A percentile compares a stretch with the other conserved stretches of the same genome.
Conservation (phyloP, 345 rosid species). For the Brassica incana region DNA sequence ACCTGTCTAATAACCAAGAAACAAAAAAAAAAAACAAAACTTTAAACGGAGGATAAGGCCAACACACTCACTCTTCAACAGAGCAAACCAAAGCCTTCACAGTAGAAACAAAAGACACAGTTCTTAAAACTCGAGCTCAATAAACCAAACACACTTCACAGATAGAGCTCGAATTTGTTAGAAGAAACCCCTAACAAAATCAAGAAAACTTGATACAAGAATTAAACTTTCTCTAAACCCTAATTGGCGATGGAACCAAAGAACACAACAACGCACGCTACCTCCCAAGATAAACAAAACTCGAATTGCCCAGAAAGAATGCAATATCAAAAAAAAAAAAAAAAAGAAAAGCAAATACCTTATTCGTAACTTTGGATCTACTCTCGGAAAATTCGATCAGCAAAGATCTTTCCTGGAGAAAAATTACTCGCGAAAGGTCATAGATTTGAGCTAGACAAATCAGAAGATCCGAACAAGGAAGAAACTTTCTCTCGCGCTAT, state of each 20-base stretch:
- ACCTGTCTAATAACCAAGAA: constrained; percentile 12
- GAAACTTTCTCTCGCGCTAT: neutral
- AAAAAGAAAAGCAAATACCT: constrained; percentile 11
- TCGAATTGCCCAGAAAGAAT: too few relatives aligned
- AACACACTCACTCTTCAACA: neutral
- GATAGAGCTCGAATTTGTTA: neutral
- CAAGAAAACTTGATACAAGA: neutral
- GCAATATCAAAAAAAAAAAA: constrained; percentile 21
- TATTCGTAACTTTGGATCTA: constrained; percentile 10
- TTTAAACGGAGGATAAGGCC: neutral
- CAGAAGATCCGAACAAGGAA: constrained; percentile 2
- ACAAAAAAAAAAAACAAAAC: neutral
- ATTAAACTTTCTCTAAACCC: constrained; percentile 22
- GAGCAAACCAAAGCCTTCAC: neutral
- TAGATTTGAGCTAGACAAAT: constrained; percentile 22
- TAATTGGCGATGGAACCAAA: constrained; percentile 22
- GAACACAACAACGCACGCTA: too few relatives aligned
- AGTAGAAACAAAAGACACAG: constrained; percentile 3
- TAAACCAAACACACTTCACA: neutral
- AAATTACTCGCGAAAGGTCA: constrained; percentile 19
- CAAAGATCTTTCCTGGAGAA: constrained; percentile 16
- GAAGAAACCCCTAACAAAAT: too few relatives aligned
- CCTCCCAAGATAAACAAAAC: constrained; percentile 34
- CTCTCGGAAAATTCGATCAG: neutral
- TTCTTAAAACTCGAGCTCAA: constrained; percentile 10